Evolutionary conservation across 768 basidiomycete genomes (phyloP).

Genomic region (Crucibulum laeve): DNA sequence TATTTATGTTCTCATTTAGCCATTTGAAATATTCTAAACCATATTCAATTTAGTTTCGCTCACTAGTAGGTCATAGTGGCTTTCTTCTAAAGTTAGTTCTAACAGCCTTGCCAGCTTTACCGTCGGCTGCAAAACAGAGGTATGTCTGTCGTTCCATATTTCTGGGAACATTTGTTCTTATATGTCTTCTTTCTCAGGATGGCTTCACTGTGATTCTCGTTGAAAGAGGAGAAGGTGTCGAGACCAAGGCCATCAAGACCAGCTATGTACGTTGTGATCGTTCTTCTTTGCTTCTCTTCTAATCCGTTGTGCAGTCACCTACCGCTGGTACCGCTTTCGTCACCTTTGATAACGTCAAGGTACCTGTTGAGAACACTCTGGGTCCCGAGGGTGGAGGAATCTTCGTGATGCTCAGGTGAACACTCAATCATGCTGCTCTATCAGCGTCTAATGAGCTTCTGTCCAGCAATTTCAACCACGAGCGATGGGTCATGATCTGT

Average conservation of each 20-base stretch:
- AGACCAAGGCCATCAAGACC: conserved; percentile 85
- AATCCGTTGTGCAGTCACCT: conserved; percentile 39
- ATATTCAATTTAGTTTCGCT: conserved; percentile 25
- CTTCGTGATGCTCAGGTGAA: conserved; percentile 43
- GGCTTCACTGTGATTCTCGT: conserved; percentile 86
- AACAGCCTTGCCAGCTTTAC: conserved; percentile 46
- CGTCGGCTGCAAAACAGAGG: conserved; percentile 59
- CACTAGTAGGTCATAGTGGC: conserved; percentile 32
- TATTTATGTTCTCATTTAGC: conserved; percentile 4
- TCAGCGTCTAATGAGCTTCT: background rate
- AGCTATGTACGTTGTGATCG: conserved; percentile 28
- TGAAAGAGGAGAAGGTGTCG: conserved; percentile 75
- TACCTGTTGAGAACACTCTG: conserved; percentile 80
- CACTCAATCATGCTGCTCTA: background rate
- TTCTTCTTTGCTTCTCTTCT: conserved; percentile 1
- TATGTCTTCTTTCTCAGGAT: conserved; percentile 22
- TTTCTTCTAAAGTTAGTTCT: background rate
- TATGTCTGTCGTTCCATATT: conserved; percentile 12
- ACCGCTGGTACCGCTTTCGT: conserved; percentile 80
- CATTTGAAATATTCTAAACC: background rate
- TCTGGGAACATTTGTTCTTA: background rate
- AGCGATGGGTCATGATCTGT: conserved; percentile 90
- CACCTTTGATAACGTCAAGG: conserved; percentile 77
- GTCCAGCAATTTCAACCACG: conserved; percentile 87
- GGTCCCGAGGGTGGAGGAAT: conserved; percentile 74